Percentiles rank a stretch among this genome's conserved stretches.
Conservation (phyloP, 2,329 filamentous ascomycete genomes). For the Phoma sp. region DNA sequence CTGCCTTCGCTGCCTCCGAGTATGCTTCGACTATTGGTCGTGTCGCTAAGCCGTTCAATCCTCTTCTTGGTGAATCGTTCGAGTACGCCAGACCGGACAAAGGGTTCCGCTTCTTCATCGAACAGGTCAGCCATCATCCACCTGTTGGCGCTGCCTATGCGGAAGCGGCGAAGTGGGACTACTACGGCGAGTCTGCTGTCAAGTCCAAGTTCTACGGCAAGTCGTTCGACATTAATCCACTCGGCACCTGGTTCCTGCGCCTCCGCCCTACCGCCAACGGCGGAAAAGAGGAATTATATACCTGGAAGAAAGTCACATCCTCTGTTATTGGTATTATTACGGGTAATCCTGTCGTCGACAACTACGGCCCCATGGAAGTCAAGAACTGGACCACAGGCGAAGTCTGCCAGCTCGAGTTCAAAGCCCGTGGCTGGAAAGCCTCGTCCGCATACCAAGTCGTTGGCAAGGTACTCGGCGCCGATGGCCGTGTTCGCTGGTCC, state of each 20-base stretch:
- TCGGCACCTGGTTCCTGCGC: constrained; percentile 95
- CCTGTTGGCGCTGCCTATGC: constrained; percentile 93
- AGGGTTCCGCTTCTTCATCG: constrained; percentile 97
- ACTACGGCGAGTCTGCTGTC: constrained; percentile 94
- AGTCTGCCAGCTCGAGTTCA: constrained; percentile 88
- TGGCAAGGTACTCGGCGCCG: constrained; percentile 81
- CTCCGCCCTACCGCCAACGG: constrained; percentile 75
- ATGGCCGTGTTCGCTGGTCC: constrained; percentile 83
- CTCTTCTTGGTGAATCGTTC: constrained; percentile 92
- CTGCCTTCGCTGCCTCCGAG: constrained; percentile 93
- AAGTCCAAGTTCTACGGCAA: constrained; percentile 98
- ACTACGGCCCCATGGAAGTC: constrained; percentile 96
- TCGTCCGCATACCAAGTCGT: constrained; percentile 87
- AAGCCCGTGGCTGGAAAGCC: constrained; percentile 93
- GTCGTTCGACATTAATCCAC: constrained; percentile 94
- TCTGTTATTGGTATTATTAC: constrained; percentile 99
- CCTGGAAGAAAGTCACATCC: constrained; percentile 98
- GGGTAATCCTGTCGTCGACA: constrained; percentile 94
- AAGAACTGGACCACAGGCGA: constrained; percentile 98
- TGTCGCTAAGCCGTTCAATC: constrained; percentile 98
- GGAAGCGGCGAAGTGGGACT: constrained; percentile 92
- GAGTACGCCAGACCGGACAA: constrained; percentile 96
- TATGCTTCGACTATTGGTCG: constrained; percentile 97
- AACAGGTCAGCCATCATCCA: constrained; percentile 97
- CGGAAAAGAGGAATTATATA: constrained; percentile 80